These are phyloP conservation scores for Globisporangium cederbergense DNA, from an alignment of 352 stramenopile genomes.

Conservation along the genomic window DNA sequence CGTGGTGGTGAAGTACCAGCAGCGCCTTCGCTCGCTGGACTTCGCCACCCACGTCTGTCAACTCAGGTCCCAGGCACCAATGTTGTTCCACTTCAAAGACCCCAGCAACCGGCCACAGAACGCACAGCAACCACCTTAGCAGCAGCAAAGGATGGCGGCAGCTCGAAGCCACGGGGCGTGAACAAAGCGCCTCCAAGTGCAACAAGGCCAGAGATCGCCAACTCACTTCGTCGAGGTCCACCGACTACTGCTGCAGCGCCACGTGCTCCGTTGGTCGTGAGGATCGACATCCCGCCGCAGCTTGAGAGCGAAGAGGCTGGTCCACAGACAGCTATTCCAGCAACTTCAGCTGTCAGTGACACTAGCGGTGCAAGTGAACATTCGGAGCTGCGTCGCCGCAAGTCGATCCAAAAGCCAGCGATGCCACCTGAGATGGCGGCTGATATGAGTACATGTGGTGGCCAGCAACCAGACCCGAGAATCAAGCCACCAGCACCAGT, in stretches of 20 bases:
- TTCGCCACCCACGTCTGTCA: neutral
- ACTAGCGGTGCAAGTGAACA: neutral
- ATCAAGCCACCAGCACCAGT: slow-evolving; percentile 12
- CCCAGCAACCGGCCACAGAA: neutral
- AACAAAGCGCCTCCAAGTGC: neutral
- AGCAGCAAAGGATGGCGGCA: neutral
- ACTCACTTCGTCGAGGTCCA: neutral
- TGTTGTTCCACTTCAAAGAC: neutral
- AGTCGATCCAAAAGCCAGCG: slow-evolving; percentile 7
- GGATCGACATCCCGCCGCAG: slow-evolving; percentile 17
- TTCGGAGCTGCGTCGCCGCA: slow-evolving; percentile 6
- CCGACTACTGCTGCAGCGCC: neutral
- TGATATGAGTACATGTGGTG: neutral
- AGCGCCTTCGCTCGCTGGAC: neutral
- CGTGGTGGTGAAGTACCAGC: neutral
- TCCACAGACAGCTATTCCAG: neutral
- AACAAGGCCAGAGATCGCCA: neutral
- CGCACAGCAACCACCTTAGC: neutral
- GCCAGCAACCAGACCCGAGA: neutral
- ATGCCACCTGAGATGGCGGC: neutral
- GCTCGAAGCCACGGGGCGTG: neutral
- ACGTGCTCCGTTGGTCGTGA: slow-evolving; percentile 6
- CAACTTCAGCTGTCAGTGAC: neutral
- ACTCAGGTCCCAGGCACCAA: neutral
- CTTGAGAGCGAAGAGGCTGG: neutral